phyloP scores from a whole-genome alignment of 2,329 filamentous ascomycete genomes.

The Alternaria sp. region DNA sequence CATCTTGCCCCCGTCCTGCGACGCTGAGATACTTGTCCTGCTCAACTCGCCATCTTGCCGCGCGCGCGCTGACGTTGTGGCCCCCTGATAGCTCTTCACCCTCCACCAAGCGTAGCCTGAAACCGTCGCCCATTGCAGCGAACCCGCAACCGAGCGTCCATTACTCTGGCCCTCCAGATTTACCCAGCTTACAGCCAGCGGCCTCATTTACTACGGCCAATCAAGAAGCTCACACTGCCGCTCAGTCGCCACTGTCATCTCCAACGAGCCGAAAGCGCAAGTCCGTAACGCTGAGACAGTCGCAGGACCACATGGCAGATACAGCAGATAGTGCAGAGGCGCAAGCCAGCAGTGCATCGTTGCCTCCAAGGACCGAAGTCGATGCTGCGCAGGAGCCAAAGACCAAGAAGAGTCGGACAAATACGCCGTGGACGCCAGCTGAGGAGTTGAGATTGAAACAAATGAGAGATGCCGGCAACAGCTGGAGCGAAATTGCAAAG shows the following conservation, averaged over 20 bases:
- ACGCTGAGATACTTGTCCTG: conserved; percentile 13
- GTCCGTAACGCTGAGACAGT: conserved; percentile 40
- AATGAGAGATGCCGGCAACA: conserved; percentile 91
- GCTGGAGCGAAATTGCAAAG: conserved; percentile 99
- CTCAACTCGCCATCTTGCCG: conserved; percentile 15
- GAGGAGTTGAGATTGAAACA: conserved; percentile 92
- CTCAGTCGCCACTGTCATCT: conserved; percentile 35
- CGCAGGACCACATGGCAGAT: conserved; percentile 38
- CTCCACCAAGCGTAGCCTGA: conserved; percentile 56
- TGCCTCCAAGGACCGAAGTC: conserved; percentile 31
- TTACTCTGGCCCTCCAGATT: conserved; percentile 36
- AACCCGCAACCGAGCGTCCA: conserved; percentile 34
- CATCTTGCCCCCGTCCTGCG: conserved; percentile 14
- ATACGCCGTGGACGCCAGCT: conserved; percentile 95
- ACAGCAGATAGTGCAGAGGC: conserved; percentile 27
- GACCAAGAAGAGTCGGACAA: conserved; percentile 94
- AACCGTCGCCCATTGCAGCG: conserved; percentile 53
- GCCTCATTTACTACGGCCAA: conserved; percentile 34
- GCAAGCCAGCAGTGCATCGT: conserved; percentile 34
- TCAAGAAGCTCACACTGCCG: conserved; percentile 33
- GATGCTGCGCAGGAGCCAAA: conserved; percentile 51
- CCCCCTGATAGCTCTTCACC: conserved; percentile 51
- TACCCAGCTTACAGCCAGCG: conserved; percentile 42
- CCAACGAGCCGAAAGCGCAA: conserved; percentile 47
- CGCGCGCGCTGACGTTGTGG: conserved; percentile 44